Percentiles rank a stretch among this genome's conserved stretches.
Evolutionary conservation across 805 yeast species (phyloP).

Genomic region (Candida loeiensis): DNA sequence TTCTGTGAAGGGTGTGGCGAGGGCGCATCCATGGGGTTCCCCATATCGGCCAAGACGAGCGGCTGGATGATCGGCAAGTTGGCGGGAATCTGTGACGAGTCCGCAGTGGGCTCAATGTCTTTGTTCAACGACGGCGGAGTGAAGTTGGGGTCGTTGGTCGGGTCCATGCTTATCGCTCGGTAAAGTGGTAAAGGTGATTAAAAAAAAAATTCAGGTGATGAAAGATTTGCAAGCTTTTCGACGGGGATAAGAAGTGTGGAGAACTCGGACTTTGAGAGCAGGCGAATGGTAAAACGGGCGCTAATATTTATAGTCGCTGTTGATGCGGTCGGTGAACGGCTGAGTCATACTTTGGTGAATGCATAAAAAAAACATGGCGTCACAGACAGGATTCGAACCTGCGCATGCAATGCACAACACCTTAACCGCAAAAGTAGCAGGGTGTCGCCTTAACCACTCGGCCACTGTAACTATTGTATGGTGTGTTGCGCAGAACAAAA

Average conservation of each 20-base stretch:
- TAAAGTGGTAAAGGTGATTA: background rate
- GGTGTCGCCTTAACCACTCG: constrained; percentile 38
- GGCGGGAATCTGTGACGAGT: constrained; percentile 66
- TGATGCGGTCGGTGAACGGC: no score
- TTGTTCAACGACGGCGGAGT: constrained; percentile 75
- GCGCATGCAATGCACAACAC: constrained; percentile 43
- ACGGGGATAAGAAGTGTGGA: background rate
- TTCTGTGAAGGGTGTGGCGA: constrained; percentile 45
- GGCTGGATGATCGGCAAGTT: constrained; percentile 70
- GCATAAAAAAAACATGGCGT: constrained; percentile 28
- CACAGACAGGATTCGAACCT: constrained; percentile 54
- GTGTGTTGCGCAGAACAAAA: background rate
- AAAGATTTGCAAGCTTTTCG: background rate
- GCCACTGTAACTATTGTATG: constrained; percentile 32
- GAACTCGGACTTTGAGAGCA: background rate
- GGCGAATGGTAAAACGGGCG: no score
- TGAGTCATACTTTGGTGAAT: background rate
- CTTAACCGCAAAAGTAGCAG: constrained; percentile 21
- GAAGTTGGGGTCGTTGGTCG: constrained; percentile 86
- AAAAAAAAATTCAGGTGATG: background rate
- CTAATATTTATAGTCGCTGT: no score
- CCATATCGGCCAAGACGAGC: constrained; percentile 70
- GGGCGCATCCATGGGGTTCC: constrained; percentile 72
- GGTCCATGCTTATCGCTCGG: constrained; percentile 61
- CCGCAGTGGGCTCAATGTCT: constrained; percentile 60